A percentile compares a stretch with the other conserved stretches of the same genome.
Evolutionary conservation across 2,329 filamentous ascomycete species (phyloP).

Genomic region (Penicillium griseofulvum): DNA sequence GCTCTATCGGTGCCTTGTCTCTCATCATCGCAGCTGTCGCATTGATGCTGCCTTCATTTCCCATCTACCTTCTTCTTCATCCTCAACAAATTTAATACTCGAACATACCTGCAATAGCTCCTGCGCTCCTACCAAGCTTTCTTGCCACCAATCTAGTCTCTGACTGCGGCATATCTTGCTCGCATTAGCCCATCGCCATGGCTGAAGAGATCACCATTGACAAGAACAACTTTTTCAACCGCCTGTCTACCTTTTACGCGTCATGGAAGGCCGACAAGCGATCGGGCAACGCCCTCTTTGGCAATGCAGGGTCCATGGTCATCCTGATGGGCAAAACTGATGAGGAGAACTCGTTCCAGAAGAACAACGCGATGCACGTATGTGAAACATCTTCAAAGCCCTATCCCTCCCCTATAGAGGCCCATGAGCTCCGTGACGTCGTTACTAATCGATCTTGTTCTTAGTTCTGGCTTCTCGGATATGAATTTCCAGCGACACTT

Average conservation of each 20-base stretch:
- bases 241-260: conserved; percentile 78
- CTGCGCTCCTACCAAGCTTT: not conserved
- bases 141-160: not conserved
- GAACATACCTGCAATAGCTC: not conserved
- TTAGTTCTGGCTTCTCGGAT: conserved; percentile 96
- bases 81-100: not conserved
- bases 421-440: not conserved
- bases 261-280: conserved; percentile 97
- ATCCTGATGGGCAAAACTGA: conserved; percentile 94
- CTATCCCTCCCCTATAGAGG: not conserved
- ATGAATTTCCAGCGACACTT: conserved; percentile 95
- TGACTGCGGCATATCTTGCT: conserved; percentile 18
- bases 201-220: conserved; percentile 91
- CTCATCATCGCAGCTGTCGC: not conserved
- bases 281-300: conserved; percentile 78
- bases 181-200: conserved; percentile 44
- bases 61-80: conserved; percentile 6
- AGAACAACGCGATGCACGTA: conserved; percentile 96
- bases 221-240: conserved; percentile 88
- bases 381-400: conserved; percentile 35
- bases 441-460: conserved; percentile 9
- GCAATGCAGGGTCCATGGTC: conserved; percentile 79
- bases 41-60: not conserved
- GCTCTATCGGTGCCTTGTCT: not conserved
- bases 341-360: conserved; percentile 81